These are phyloP conservation scores for Populus pruinosa DNA, from an alignment of 345 rosid genomes.

Conservation along the genomic window DNA sequence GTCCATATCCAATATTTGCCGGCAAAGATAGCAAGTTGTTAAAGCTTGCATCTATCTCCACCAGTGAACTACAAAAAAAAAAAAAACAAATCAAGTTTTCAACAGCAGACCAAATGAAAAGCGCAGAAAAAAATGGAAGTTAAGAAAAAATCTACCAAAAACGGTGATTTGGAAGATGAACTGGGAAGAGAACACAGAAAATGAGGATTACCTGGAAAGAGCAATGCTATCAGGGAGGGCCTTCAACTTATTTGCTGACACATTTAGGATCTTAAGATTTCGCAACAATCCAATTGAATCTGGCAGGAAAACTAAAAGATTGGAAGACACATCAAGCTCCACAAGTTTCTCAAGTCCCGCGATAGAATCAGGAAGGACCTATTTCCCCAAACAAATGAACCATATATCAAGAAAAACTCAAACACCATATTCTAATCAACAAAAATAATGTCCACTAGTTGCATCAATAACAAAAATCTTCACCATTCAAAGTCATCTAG, in stretches of 20 bases:
- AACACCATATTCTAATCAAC: background rate
- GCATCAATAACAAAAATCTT: background rate
- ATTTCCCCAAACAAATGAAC: background rate
- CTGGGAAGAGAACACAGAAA: background rate
- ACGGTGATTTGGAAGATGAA: background rate
- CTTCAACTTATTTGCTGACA: slow-evolving; percentile 21
- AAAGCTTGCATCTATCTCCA: slow-evolving; percentile 30
- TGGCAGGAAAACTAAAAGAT: slow-evolving; percentile 17
- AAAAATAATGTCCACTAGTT: background rate
- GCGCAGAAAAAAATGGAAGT: background rate
- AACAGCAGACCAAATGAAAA: background rate
- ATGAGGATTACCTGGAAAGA: slow-evolving; percentile 23
- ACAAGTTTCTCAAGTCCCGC: slow-evolving; percentile 20
- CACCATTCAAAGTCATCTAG: background rate
- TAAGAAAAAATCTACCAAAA: background rate
- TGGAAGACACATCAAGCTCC: slow-evolving; percentile 29
- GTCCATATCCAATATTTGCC: slow-evolving; percentile 22
- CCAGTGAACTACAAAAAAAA: slow-evolving; percentile 16
- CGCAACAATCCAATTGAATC: slow-evolving; percentile 27
- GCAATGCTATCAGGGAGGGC: slow-evolving; percentile 28
- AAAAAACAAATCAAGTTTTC: background rate
- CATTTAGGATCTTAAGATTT: slow-evolving; percentile 21
- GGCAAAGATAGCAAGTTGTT: slow-evolving; percentile 30
- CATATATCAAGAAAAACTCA: background rate
- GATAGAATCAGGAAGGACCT: slow-evolving; percentile 29